These are phyloP conservation scores for Myriosclerotinia curreyana DNA, from an alignment of 2,329 filamentous ascomycete genomes.

Conservation along the genomic window DNA sequence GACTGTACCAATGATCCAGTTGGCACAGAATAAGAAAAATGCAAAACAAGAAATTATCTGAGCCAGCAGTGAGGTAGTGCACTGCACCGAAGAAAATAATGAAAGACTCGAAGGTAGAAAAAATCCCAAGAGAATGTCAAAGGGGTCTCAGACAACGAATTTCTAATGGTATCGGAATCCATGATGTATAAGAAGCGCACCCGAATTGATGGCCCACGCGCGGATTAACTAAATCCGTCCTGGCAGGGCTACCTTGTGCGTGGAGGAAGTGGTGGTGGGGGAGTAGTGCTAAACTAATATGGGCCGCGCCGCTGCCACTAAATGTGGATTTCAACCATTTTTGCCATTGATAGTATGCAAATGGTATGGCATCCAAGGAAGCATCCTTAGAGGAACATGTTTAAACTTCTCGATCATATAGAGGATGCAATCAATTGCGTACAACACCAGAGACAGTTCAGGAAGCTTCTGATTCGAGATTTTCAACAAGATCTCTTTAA, in stretches of 20 bases:
- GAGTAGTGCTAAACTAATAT: conserved; percentile 19
- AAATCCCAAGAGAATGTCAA: conserved; percentile 32
- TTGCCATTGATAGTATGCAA: conserved; percentile 18
- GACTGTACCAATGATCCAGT: conserved; percentile 36
- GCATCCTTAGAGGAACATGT: neutral
- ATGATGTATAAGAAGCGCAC: conserved; percentile 39
- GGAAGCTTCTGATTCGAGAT: neutral
- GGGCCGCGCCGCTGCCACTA: conserved; percentile 25
- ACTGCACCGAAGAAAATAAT: conserved; percentile 32
- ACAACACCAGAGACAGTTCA: neutral
- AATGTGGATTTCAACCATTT: conserved; percentile 28
- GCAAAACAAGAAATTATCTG: conserved; percentile 34
- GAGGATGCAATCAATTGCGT: conserved; percentile 16
- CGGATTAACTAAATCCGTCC: conserved; percentile 32
- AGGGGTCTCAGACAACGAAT: conserved; percentile 25
- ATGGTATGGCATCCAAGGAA: neutral
- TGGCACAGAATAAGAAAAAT: conserved; percentile 33
- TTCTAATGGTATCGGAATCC: conserved; percentile 33
- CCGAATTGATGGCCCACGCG: conserved; percentile 32
- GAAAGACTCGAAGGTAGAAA: conserved; percentile 31
- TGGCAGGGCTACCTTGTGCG: conserved; percentile 22
- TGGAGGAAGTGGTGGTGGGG: conserved; percentile 22
- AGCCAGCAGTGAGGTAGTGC: conserved; percentile 38
- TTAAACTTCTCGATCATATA: neutral
- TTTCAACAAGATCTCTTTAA: neutral